These are phyloP conservation scores for Cyclotella atomus DNA, from an alignment of 108 stramenopile species.

Conservation along the genomic window DNA sequence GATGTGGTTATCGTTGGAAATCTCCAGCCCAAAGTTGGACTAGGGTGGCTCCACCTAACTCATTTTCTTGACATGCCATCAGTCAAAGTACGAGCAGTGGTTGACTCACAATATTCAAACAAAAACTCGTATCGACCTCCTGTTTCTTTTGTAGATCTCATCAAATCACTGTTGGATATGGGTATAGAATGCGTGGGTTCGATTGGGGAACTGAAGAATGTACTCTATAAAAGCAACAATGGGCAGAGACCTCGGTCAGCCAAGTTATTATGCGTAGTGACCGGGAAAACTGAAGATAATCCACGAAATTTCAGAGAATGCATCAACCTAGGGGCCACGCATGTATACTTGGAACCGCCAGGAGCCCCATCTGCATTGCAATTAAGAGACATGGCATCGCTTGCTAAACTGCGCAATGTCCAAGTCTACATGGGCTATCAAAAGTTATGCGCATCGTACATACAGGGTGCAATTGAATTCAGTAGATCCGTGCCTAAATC, in stretches of 20 bases:
- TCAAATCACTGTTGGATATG: slow-evolving; percentile 25
- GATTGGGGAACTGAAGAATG: slow-evolving; percentile 47
- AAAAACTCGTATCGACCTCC: slow-evolving; percentile 30
- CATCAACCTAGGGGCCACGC: slow-evolving; percentile 53
- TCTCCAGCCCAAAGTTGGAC: slow-evolving; percentile 63
- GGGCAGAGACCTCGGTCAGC: neutral
- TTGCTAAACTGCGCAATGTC: slow-evolving; percentile 45
- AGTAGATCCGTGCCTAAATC: slow-evolving; percentile 29
- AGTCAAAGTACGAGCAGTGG: slow-evolving; percentile 54
- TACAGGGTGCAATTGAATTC: slow-evolving; percentile 53
- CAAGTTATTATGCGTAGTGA: slow-evolving; percentile 48
- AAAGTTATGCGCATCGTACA: slow-evolving; percentile 76
- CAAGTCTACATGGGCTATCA: slow-evolving; percentile 85
- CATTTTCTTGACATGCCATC: slow-evolving; percentile 72
- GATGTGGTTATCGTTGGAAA: slow-evolving; percentile 73
- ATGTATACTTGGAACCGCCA: slow-evolving; percentile 84
- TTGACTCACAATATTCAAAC: slow-evolving; percentile 72
- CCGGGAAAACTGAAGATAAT: slow-evolving; percentile 75
- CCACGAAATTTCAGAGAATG: slow-evolving; percentile 63
- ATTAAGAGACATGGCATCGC: slow-evolving; percentile 62
- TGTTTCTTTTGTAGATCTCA: slow-evolving; percentile 49
- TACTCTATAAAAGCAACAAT: slow-evolving; percentile 10
- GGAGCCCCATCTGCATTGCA: slow-evolving; percentile 76
- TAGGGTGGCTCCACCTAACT: slow-evolving; percentile 86
- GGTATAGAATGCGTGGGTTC: slow-evolving; percentile 43